Conservation (phyloP, 345 rosid species). For the Salix arbutifolia region DNA sequence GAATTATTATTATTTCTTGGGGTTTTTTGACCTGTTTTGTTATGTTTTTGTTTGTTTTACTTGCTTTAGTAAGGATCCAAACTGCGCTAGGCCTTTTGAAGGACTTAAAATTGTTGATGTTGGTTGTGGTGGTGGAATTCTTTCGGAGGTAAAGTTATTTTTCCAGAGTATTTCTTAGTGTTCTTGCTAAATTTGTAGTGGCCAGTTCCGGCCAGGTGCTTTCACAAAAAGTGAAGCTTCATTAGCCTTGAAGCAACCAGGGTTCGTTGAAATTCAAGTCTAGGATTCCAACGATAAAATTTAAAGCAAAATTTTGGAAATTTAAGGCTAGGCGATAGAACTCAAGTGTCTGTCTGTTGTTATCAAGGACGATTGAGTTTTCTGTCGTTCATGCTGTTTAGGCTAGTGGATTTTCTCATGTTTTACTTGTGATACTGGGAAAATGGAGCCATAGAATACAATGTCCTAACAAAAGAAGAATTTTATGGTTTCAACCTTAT, state of each 20-base stretch:
- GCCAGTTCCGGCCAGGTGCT: background rate
- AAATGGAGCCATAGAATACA: no score
- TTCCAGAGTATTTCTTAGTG: background rate
- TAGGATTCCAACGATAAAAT: no score
- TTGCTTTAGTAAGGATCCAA: slow-evolving; percentile 68
- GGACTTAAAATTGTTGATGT: slow-evolving; percentile 74
- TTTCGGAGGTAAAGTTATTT: slow-evolving; percentile 62
- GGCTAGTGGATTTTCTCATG: no score
- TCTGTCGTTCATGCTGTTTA: no score
- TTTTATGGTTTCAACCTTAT: no score
- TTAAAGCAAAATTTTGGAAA: no score
- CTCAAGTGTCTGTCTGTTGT: no score
- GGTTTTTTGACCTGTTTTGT: background rate
- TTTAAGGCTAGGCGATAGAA: no score
- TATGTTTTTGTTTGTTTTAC: background rate
- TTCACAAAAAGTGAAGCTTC: background rate
- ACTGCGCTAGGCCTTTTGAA: slow-evolving; percentile 67
- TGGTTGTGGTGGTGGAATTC: slow-evolving; percentile 96
- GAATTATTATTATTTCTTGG: background rate
- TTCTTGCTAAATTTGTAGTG: background rate
- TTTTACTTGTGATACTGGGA: no score
- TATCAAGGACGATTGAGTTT: no score
- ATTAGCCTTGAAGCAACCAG: no score
- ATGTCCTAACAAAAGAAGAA: no score
- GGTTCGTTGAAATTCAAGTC: background rate